These are phyloP conservation scores for Fusarium sp. DNA, from an alignment of 2,329 filamentous ascomycete species.

Conservation along the genomic window DNA sequence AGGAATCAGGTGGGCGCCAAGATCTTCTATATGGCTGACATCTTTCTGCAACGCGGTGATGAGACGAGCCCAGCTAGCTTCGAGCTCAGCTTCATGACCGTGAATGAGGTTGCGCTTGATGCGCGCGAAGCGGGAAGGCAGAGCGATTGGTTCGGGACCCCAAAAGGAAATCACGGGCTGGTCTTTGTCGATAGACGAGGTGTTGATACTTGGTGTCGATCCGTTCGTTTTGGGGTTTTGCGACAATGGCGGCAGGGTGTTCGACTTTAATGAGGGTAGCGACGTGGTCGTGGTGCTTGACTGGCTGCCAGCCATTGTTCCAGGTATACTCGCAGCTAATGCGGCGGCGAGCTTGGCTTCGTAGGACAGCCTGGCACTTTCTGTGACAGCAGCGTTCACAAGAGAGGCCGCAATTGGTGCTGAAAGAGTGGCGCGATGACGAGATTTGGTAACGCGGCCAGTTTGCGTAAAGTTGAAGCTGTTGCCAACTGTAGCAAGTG, in stretches of 20 bases:
- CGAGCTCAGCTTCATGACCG: constrained; percentile 67
- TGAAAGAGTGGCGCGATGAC: constrained; percentile 42
- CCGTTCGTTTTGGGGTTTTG: constrained; percentile 23
- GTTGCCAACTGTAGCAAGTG: constrained; percentile 5
- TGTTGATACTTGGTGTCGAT: constrained; percentile 22
- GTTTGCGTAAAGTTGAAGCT: constrained; percentile 39
- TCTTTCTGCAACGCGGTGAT: constrained; percentile 65
- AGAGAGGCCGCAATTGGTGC: constrained; percentile 41
- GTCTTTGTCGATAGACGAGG: constrained; percentile 56
- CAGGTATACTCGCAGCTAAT: constrained; percentile 27
- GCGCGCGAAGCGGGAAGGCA: constrained; percentile 69
- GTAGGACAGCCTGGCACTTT: constrained; percentile 41
- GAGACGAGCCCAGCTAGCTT: constrained; percentile 68
- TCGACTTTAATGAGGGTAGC: constrained; percentile 35
- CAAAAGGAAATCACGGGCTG: constrained; percentile 68
- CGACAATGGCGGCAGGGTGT: constrained; percentile 19
- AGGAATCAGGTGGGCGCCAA: constrained; percentile 67
- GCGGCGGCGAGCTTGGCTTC: constrained; percentile 38
- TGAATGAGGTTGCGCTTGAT: constrained; percentile 68
- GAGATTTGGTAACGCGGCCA: constrained; percentile 48
- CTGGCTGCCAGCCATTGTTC: constrained; percentile 32
- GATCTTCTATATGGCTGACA: constrained; percentile 64
- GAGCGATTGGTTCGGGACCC: constrained; percentile 68
- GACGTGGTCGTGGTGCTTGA: constrained; percentile 35
- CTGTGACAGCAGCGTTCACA: constrained; percentile 39